Conservation (phyloP, 139 green algal genomes). For the Chlorella sorokiniana region DNA sequence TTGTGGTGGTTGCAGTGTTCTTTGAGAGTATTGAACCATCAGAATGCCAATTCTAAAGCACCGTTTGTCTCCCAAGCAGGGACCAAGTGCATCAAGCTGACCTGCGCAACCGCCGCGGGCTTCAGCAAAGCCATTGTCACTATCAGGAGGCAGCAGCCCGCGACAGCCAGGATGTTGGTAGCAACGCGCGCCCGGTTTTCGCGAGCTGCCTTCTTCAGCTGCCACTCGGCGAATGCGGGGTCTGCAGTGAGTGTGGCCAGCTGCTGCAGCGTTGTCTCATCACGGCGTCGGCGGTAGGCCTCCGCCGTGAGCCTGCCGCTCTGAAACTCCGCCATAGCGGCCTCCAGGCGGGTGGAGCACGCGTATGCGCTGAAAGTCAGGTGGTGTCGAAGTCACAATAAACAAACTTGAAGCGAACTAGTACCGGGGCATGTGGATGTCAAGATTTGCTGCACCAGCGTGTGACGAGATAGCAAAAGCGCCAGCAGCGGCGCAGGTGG, state of each 20-base stretch:
- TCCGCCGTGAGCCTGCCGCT: slow-evolving; percentile 3
- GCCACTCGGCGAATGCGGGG: slow-evolving; percentile 20
- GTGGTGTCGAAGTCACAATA: too few species aligned
- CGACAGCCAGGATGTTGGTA: slow-evolving; percentile 66
- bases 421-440: too few species aligned
- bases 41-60: too few species aligned
- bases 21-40: too few species aligned
- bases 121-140: slow-evolving; percentile 20
- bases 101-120: not conserved
- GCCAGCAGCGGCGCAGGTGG: too few species aligned
- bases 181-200: slow-evolving; percentile 49
- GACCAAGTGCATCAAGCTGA: not conserved
- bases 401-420: too few species aligned
- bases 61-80: too few species aligned
- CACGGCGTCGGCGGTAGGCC: not conserved
- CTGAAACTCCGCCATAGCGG: not conserved
- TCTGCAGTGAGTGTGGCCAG: slow-evolving; percentile 8
- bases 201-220: not conserved
- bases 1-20: too few species aligned
- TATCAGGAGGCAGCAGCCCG: slow-evolving; percentile 57
- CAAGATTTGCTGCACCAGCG: too few species aligned
- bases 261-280: slow-evolving; percentile 12
- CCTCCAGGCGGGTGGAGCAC: not conserved
- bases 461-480: too few species aligned
- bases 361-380: too few species aligned